Evolutionary conservation across 2,329 filamentous ascomycete genomes (phyloP).

Genomic region (Arthroderma sp.): DNA sequence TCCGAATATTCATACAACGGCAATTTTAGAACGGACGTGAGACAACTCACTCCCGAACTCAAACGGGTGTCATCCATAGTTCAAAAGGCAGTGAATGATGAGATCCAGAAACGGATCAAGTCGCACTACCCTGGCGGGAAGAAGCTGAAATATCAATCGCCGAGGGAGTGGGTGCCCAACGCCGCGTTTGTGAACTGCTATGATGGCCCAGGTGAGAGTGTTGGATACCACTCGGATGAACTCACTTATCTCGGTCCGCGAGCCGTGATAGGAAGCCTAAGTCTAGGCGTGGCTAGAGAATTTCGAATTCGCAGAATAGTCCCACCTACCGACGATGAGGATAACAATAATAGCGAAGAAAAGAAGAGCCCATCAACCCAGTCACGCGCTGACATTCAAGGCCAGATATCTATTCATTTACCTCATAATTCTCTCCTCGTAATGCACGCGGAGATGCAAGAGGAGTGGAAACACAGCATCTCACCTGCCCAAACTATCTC

Average conservation of each 20-base stretch:
- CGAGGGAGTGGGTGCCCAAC: slow-evolving; percentile 65
- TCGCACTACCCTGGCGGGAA: slow-evolving; percentile 53
- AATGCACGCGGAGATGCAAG: slow-evolving; percentile 98
- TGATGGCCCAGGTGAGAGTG: slow-evolving; percentile 61
- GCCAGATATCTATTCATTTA: slow-evolving; percentile 83
- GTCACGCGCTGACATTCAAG: slow-evolving; percentile 48
- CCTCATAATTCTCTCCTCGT: slow-evolving; percentile 87
- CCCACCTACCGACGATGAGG: slow-evolving; percentile 38
- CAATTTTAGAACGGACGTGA: slow-evolving; percentile 57
- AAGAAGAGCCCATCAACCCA: slow-evolving; percentile 7
- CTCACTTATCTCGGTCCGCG: slow-evolving; percentile 85
- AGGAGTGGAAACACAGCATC: slow-evolving; percentile 89
- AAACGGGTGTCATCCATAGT: slow-evolving; percentile 56
- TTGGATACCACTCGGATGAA: slow-evolving; percentile 88
- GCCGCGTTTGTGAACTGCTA: slow-evolving; percentile 95
- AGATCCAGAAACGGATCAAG: slow-evolving; percentile 59
- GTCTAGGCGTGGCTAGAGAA: slow-evolving; percentile 80
- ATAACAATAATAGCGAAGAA: slow-evolving; percentile 11
- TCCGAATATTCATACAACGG: slow-evolving; percentile 82
- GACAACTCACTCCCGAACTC: slow-evolving; percentile 63
- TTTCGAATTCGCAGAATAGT: slow-evolving; percentile 74
- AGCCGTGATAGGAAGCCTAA: slow-evolving; percentile 78
- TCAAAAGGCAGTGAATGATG: slow-evolving; percentile 59
- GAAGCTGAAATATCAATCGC: slow-evolving; percentile 67
- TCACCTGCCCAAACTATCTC: slow-evolving; percentile 61